Percentiles rank a stretch among this genome's conserved stretches.
phyloP scores from a whole-genome alignment of 2,329 filamentous ascomycete genomes.

The Pyrenochaeta sp. region DNA sequence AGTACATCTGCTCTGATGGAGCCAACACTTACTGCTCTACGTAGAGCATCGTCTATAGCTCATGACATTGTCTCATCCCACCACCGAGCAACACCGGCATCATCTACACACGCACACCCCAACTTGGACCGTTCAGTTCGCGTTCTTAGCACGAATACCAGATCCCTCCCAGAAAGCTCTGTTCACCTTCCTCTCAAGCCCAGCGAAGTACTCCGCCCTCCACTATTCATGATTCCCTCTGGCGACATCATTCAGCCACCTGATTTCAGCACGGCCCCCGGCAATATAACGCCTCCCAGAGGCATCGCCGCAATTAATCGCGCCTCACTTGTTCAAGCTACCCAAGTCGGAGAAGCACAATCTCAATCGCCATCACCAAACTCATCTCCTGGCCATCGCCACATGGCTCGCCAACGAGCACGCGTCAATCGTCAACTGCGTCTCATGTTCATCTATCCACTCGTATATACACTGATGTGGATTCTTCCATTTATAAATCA shows the following conservation, averaged over 20 bases:
- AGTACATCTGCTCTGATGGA: background rate
- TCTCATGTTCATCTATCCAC: slow-evolving; percentile 78
- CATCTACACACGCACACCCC: slow-evolving; percentile 2
- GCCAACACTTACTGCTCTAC: slow-evolving; percentile 2
- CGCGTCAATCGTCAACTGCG: slow-evolving; percentile 73
- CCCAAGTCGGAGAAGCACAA: background rate
- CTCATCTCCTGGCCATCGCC: slow-evolving; percentile 6
- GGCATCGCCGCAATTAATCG: background rate
- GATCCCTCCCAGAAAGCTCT: slow-evolving; percentile 14
- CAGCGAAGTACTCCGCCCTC: slow-evolving; percentile 1
- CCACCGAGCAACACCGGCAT: slow-evolving; percentile 13
- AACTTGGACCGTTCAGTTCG: background rate
- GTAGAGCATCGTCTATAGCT: slow-evolving; percentile 19
- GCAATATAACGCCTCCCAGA: background rate
- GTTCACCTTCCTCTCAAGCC: background rate
- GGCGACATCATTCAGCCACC: slow-evolving; percentile 5
- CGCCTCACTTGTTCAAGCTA: background rate
- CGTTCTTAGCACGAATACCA: background rate
- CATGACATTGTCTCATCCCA: slow-evolving; percentile 17
- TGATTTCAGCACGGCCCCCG: background rate
- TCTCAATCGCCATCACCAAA: slow-evolving; percentile 3
- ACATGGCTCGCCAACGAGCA: slow-evolving; percentile 52
- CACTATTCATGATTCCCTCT: slow-evolving; percentile 15
- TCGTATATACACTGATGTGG: slow-evolving; percentile 78
- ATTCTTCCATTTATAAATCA: slow-evolving; percentile 74